These are phyloP conservation scores for Uncinocarpus reesii DNA, from an alignment of 2,329 filamentous ascomycete genomes.

Conservation along the genomic window DNA sequence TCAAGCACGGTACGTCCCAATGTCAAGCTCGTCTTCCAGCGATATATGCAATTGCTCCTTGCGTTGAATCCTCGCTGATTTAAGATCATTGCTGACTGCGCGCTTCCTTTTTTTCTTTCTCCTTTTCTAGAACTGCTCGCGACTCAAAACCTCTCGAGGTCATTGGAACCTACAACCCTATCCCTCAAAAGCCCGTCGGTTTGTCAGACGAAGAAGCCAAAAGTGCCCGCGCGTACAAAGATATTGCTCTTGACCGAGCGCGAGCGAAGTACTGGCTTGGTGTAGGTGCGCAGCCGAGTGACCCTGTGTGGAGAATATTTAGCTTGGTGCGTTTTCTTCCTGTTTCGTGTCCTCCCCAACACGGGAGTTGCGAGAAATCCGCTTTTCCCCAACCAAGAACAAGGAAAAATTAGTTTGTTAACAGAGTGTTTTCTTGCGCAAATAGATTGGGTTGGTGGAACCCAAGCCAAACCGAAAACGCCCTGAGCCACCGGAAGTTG, in stretches of 20 bases:
- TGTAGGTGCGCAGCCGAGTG: slow-evolving; percentile 88
- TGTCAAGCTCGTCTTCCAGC: not conserved
- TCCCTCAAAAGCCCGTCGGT: slow-evolving; percentile 44
- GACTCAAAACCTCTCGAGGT: slow-evolving; percentile 89
- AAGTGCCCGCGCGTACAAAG: slow-evolving; percentile 67
- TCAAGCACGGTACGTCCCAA: slow-evolving; percentile 61
- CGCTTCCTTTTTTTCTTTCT: not conserved
- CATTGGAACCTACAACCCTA: slow-evolving; percentile 57
- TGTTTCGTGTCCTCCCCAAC: not conserved
- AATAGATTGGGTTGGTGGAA: slow-evolving; percentile 29
- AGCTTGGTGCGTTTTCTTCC: slow-evolving; percentile 16
- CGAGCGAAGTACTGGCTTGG: slow-evolving; percentile 93
- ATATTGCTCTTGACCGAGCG: slow-evolving; percentile 72
- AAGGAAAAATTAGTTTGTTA: not conserved
- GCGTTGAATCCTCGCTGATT: too few species aligned
- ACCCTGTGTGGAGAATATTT: slow-evolving; percentile 77
- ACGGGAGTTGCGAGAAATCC: not conserved
- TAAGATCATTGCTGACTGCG: too few species aligned
- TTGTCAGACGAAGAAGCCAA: slow-evolving; percentile 38
- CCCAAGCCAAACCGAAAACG: slow-evolving; percentile 18
- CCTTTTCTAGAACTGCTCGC: slow-evolving; percentile 58
- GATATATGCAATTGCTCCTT: too few species aligned
- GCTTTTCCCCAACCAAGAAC: not conserved
- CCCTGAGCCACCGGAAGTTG: not conserved
- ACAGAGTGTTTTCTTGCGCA: not conserved